Conservation (phyloP, 2,329 filamentous ascomycete genomes). For the Fusarium sp. region DNA sequence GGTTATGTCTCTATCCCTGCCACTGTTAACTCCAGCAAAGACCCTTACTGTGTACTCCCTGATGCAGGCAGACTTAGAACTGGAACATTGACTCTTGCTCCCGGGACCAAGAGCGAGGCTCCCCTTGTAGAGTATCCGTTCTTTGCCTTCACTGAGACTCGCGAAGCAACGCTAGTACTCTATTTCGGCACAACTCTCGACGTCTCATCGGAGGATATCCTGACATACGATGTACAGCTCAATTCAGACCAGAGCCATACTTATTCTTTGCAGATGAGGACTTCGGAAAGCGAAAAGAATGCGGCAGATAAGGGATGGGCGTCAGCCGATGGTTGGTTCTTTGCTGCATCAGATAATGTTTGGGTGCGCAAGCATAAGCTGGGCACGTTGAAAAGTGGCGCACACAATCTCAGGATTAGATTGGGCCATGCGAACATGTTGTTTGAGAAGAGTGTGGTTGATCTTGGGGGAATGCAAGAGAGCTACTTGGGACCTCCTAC, state of each 20-base stretch:
- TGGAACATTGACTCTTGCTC: conserved; percentile 24
- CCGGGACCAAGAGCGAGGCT: fast-evolving
- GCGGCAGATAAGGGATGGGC: conserved; percentile 33
- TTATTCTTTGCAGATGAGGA: conserved; percentile 15
- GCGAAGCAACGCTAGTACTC: neutral
- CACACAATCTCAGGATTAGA: conserved; percentile 10
- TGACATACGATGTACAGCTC: conserved; percentile 20
- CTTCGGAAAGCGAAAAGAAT: conserved; percentile 23
- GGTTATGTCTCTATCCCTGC: conserved; percentile 53
- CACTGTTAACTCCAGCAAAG: neutral
- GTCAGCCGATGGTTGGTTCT: conserved; percentile 34
- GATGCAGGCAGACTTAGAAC: conserved; percentile 23
- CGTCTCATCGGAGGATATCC: conserved; percentile 19
- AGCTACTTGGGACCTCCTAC: conserved; percentile 36
- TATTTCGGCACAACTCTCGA: conserved; percentile 33
- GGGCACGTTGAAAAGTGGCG: neutral
- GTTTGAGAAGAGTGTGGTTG: conserved; percentile 38
- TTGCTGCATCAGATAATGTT: conserved; percentile 30
- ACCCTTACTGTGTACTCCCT: conserved; percentile 22
- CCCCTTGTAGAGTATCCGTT: conserved; percentile 22
- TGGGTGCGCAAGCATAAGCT: conserved; percentile 26
- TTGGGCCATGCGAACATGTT: conserved; percentile 29
- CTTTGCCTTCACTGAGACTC: conserved; percentile 13
- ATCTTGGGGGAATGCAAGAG: conserved; percentile 12
- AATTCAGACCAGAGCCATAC: neutral